These are phyloP conservation scores for Talaromyces liani DNA, from an alignment of 495 filamentous ascomycete genomes.

Conservation along the genomic window DNA sequence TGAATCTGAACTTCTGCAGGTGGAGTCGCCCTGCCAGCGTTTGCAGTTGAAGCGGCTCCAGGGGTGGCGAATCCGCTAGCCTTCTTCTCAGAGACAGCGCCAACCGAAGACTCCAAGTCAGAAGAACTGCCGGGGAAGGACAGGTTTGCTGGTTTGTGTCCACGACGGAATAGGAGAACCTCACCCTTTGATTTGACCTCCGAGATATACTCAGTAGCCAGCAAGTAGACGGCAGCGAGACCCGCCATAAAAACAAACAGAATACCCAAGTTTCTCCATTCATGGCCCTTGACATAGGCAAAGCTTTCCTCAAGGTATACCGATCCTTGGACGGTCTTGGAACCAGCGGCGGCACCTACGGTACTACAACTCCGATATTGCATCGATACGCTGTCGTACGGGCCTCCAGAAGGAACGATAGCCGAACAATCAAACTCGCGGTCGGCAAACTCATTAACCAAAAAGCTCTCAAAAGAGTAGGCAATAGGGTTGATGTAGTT, in stretches of 20 bases:
- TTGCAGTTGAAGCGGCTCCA: constrained; percentile 35
- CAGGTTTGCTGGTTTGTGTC: constrained; percentile 56
- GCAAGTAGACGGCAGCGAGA: constrained; percentile 59
- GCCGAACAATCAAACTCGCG: constrained; percentile 55
- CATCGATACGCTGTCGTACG: constrained; percentile 42
- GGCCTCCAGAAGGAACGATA: constrained; percentile 50
- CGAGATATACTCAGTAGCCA: constrained; percentile 66
- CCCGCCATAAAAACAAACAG: constrained; percentile 65
- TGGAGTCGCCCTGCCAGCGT: constrained; percentile 1
- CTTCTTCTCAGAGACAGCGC: constrained; percentile 18
- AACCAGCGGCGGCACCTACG: constrained; percentile 55
- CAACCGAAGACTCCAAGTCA: neutral
- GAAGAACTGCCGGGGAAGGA: constrained; percentile 18
- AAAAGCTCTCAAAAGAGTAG: constrained; percentile 80
- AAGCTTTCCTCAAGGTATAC: constrained; percentile 57
- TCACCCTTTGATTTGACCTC: constrained; percentile 81
- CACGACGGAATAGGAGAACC: constrained; percentile 76
- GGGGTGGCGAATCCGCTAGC: constrained; percentile 29
- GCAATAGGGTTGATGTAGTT: constrained; percentile 80
- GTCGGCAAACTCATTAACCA: constrained; percentile 81
- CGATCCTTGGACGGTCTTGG: constrained; percentile 53
- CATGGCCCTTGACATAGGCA: constrained; percentile 51
- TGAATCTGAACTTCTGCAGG: constrained; percentile 11
- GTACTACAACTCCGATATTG: constrained; percentile 47
- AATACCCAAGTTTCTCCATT: constrained; percentile 81